These are phyloP conservation scores for Camellia granthamiana DNA, from an alignment of 148 eudicot species.

Conservation along the genomic window DNA sequence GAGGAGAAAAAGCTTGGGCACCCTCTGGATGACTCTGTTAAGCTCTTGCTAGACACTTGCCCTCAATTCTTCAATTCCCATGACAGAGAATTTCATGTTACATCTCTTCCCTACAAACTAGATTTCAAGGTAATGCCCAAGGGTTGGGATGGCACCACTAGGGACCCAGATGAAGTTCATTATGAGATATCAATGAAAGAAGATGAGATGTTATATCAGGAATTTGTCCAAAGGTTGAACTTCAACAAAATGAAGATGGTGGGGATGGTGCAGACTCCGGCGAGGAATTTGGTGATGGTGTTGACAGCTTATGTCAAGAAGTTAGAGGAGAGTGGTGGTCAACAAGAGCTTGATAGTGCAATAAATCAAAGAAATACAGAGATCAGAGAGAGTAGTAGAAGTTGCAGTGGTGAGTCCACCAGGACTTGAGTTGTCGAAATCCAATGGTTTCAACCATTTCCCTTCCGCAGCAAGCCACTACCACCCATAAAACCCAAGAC, in stretches of 20 bases:
- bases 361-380: no score
- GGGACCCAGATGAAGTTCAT: conserved; percentile 93
- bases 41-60: conserved; percentile 63
- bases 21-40: conserved; percentile 84
- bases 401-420: no score
- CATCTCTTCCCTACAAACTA: conserved; percentile 83
- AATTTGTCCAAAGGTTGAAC: conserved; percentile 69
- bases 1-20: conserved; percentile 76
- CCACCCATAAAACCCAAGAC: no score
- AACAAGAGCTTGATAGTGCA: neutral
- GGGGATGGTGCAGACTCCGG: conserved; percentile 74
- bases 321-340: conserved; percentile 38
- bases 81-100: conserved; percentile 86
- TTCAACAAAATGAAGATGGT: conserved; percentile 74
- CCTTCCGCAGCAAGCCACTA: no score
- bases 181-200: conserved; percentile 91
- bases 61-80: conserved; percentile 75
- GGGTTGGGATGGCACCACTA: conserved; percentile 92
- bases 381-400: no score
- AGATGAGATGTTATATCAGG: conserved; percentile 69
- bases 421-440: no score
- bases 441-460: no score
- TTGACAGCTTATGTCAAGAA: conserved; percentile 82
- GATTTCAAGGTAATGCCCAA: conserved; percentile 96
- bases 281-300: conserved; percentile 67